Percentiles rank a stretch among this genome's conserved stretches.
Evolutionary conservation across 1,284 basidiomycete species (phyloP).

Genomic region (Microbotryomycetes sp.): DNA sequence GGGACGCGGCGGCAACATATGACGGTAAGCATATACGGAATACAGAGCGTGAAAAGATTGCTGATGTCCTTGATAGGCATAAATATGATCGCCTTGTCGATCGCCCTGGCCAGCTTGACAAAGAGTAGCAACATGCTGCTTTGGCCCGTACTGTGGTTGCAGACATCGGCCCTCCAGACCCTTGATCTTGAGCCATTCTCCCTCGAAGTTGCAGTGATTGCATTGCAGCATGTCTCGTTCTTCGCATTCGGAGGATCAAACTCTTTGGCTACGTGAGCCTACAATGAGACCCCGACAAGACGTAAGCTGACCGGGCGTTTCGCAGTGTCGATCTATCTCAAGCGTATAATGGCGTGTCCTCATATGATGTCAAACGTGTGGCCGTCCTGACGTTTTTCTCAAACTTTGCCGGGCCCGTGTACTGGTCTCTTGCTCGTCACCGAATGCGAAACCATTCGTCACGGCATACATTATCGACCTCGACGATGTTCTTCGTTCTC

Average conservation of each 20-base stretch:
- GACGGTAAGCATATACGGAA: neutral
- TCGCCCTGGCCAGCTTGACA: neutral
- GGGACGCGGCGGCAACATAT: neutral
- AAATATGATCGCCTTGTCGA: neutral
- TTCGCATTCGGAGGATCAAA: slow-evolving; percentile 32
- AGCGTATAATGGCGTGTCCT: slow-evolving; percentile 26
- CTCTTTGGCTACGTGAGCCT: slow-evolving; percentile 30
- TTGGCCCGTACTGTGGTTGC: slow-evolving; percentile 5
- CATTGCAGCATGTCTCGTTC: slow-evolving; percentile 15
- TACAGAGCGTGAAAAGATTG: too few relatives aligned
- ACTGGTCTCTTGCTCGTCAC: slow-evolving; percentile 6
- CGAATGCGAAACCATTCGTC: too few relatives aligned
- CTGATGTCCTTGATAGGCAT: neutral
- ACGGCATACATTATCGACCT: neutral
- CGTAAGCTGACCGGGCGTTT: neutral
- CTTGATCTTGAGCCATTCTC: neutral
- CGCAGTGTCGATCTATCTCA: slow-evolving; percentile 31
- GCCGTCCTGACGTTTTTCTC: slow-evolving; percentile 28
- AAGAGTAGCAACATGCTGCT: slow-evolving; percentile 7
- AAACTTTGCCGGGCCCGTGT: slow-evolving; percentile 30
- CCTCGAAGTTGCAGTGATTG: neutral
- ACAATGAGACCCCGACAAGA: neutral
- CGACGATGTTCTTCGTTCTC: slow-evolving; percentile 9
- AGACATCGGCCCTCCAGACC: neutral
- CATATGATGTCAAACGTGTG: slow-evolving; percentile 25